Base-by-base conservation (phyloP, 2,329 filamentous ascomycete genomes). In the Hypomyces rosellus region DNA sequence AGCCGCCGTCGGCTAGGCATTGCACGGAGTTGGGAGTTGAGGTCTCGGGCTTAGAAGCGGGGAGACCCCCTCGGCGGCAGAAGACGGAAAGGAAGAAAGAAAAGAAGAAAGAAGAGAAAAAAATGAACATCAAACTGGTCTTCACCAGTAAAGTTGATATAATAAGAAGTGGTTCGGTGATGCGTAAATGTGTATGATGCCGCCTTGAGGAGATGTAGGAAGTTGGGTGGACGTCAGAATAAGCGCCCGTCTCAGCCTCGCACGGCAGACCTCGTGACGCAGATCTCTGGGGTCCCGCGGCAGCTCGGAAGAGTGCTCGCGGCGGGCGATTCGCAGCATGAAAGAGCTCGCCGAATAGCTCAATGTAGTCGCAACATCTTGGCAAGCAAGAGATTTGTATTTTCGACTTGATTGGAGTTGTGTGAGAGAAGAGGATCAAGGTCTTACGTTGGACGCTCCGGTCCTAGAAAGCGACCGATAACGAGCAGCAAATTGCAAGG, bases 11-110 rank as follows among this genome's bases (percentile, higher is more conserved):
- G 54, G 55, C 49, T 46, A 53, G 55, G 61, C 63, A 65, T 66
- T 67, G 66, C 66, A 60, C 51, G 66, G 66, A 69, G 66, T 69
- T 65, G 59, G 62, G 64, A 62, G 62, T 65, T 56, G 55, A 51
- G 56, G 50, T 56, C 47, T 57, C 57, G 56, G 58, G 56, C 53
- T 59, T 59, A 59, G 59, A 59, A 50, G 58, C 55, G 48, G 55
- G 54, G 50, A 59, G 59, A 54, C 57, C 54, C 47, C 41, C 46
- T 15, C 39, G 37, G 25, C 25, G 54, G 58, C 53, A 54, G 38
- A 34, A 51, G 49, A 47, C 20, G 25, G 25, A 30, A 30, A 30
- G 25, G 8, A 4, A 30, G 25, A 30, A 30, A 30, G 25, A 11
- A 30, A 11, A 6, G 8, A 30, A 30, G 22, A 55, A 55, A 53